Evolutionary conservation across 148 eudicot genomes (phyloP), one percentile per base, ranked within the genome.

Genomic region (Limonium bicolor): DNA sequence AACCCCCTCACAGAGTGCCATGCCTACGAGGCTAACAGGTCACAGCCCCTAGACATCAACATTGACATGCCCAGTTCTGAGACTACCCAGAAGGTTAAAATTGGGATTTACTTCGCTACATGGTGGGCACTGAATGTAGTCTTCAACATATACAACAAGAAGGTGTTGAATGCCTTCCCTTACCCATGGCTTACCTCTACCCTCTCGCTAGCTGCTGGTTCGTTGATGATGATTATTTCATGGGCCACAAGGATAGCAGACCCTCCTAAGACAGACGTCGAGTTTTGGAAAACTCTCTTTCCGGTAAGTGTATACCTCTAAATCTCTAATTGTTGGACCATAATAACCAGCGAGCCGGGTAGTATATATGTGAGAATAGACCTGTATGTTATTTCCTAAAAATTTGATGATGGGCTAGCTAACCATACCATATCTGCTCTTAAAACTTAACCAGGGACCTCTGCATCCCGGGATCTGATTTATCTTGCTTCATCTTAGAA

Each of bases 131-230:
- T 68, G 28, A 72, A 68, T 49, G 74, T 68, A 39, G 48, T 72
- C 5, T 72, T 68, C 67, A 64, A 64, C 15, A 53, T 64, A 3
- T 68, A 68, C 43, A 64, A 72, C 51, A 68, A 72, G 70, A 72
- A 72, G 49, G 73, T 72, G 16, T 49, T 72, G 23, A 72, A 72
- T 53, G 78, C 73, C 5, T 72, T 67, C 24, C 70, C 78, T 4
- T 72, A 48, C 52, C 78, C 78, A 2, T 67, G 78, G 78, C 70
- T 72, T 17, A 72, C 73, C 7, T 72, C 78, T 19, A 72, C 78
- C 16, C 67, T 72, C 27, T 72, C 73, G 2, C 57, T 72, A 0
- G 78, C 70, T 4, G 53, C 67, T 4, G 78, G 78, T 21, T 67
- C 78, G 32, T 44, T 72, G 11, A 46, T 72, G 32, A 72, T 72